Percentiles rank a stretch among this genome's conserved stretches.
These are phyloP conservation scores for Peronospora tabacina DNA, from an alignment of 352 stramenopile species.

Conservation along the genomic window DNA sequence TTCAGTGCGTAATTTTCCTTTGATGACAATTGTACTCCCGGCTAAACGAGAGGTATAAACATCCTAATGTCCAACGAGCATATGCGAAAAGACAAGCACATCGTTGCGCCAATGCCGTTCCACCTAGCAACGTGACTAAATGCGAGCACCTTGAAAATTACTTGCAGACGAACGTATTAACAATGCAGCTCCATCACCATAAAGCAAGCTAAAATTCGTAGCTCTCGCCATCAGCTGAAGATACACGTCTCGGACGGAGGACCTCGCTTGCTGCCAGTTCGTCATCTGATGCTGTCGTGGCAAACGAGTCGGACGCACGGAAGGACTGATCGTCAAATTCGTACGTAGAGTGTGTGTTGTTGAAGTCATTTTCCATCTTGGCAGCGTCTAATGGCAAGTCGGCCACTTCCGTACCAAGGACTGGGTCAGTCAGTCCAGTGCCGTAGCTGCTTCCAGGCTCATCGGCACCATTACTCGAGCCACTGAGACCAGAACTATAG, in stretches of 20 bases:
- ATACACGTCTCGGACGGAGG: slow-evolving; percentile 31
- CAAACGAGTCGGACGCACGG: slow-evolving; percentile 25
- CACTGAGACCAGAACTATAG: slow-evolving; percentile 17
- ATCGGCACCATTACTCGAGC: slow-evolving; percentile 26
- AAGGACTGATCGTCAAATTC: slow-evolving; percentile 38
- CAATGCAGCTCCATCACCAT: slow-evolving; percentile 9
- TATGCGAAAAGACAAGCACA: slow-evolving; percentile 12
- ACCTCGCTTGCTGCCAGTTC: slow-evolving; percentile 9
- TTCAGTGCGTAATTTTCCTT: slow-evolving; percentile 15
- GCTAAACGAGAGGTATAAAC: slow-evolving; percentile 10
- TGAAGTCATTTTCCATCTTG: slow-evolving; percentile 18
- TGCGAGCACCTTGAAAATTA: slow-evolving; percentile 10
- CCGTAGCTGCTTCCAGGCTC: slow-evolving; percentile 21
- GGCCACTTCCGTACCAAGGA: slow-evolving; percentile 4
- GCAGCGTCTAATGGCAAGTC: slow-evolving; percentile 16
- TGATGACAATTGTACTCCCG: slow-evolving; percentile 4
- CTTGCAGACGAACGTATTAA: slow-evolving; percentile 12
- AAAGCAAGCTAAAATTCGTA: slow-evolving; percentile 60
- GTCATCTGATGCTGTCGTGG: slow-evolving; percentile 24
- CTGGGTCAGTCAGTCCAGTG: slow-evolving; percentile 2
- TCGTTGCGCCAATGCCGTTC: slow-evolving; percentile 20
- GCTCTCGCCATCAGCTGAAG: slow-evolving; percentile 50
- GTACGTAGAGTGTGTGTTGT: slow-evolving; percentile 34
- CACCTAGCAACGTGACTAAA: slow-evolving; percentile 13
- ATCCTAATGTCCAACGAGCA: slow-evolving; percentile 7